Evolutionary conservation across 2,329 filamentous ascomycete species (phyloP).

Genomic region (Trichoderma sp.): DNA sequence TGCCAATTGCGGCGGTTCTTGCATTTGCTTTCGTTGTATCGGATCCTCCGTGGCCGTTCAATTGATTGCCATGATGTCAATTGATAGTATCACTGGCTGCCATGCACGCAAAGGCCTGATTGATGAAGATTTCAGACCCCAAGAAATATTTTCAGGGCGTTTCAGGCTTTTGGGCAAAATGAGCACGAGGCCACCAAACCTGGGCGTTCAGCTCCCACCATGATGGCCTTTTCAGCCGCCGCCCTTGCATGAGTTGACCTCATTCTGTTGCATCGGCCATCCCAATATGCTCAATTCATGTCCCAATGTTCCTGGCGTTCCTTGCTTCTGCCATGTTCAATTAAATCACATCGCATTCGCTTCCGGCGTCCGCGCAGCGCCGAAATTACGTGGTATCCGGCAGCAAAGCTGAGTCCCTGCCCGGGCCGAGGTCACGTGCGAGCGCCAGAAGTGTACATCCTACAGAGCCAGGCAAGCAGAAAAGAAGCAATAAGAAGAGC

Average conservation of each 20-base stretch:
- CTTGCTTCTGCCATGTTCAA: neutral
- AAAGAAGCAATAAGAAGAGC: too few species aligned
- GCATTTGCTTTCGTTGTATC: neutral
- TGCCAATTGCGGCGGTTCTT: neutral
- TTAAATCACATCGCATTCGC: neutral
- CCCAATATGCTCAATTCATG: neutral
- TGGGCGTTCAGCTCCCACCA: neutral
- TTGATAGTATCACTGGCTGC: neutral
- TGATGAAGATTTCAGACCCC: neutral
- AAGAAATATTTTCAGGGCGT: neutral
- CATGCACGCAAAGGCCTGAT: neutral
- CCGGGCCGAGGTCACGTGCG: constrained; percentile 23
- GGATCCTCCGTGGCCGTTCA: neutral
- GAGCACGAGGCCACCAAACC: neutral
- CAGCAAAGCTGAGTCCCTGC: neutral
- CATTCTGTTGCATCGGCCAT: neutral
- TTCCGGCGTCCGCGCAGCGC: constrained; percentile 21
- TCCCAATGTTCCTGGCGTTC: neutral
- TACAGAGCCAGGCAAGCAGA: too few species aligned
- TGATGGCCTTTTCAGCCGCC: neutral
- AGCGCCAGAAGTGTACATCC: neutral
- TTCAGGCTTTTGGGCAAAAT: neutral
- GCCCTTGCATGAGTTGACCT: neutral
- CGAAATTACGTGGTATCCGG: constrained; percentile 23
- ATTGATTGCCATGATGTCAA: neutral